A percentile compares a stretch with the other conserved stretches of the same genome.
Evolutionary conservation across 169 alveolate genomes (phyloP).

Genomic region (Cryptosporidium andersoni): DNA sequence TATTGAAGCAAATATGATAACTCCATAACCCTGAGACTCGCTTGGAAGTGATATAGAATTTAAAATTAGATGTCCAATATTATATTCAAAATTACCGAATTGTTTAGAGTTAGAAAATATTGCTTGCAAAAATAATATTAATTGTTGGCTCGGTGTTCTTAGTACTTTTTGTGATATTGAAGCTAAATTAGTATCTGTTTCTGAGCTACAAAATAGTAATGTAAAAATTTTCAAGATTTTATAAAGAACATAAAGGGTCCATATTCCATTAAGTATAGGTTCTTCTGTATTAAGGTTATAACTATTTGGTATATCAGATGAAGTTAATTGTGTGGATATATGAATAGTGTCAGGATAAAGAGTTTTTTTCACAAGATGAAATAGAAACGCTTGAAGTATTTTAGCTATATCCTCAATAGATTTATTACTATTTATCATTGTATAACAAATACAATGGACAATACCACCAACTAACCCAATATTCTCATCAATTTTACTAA

Average conservation of each 20-base stretch:
- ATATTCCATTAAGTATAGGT: constrained; percentile 47
- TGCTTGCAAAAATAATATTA: not conserved
- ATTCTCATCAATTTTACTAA: constrained; percentile 59
- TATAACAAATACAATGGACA: constrained; percentile 34
- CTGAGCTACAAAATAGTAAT: not conserved
- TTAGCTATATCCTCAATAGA: constrained; percentile 3
- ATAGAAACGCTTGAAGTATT: constrained; percentile 14
- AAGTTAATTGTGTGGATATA: constrained; percentile 11
- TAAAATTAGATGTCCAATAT: constrained; percentile 22
- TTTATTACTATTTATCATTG: constrained; percentile 33
- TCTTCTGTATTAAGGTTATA: constrained; percentile 11
- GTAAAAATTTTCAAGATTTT: constrained; percentile 41
- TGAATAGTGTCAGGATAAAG: not conserved
- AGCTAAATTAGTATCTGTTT: not conserved
- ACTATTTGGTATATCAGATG: not conserved
- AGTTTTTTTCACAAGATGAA: constrained; percentile 13
- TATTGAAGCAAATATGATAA: constrained; percentile 29
- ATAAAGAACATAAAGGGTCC: constrained; percentile 44
- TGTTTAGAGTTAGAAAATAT: constrained; percentile 16
- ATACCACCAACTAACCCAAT: constrained; percentile 66
- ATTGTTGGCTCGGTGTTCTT: not conserved
- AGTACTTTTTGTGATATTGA: not conserved
- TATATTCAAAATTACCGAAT: constrained; percentile 16
- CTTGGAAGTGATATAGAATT: constrained; percentile 28
- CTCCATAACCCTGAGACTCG: constrained; percentile 66